Percentiles rank a stretch among this genome's conserved stretches.
Evolutionary conservation across 2,329 filamentous ascomycete species (phyloP).

Genomic region (Colletotrichum incanum): DNA sequence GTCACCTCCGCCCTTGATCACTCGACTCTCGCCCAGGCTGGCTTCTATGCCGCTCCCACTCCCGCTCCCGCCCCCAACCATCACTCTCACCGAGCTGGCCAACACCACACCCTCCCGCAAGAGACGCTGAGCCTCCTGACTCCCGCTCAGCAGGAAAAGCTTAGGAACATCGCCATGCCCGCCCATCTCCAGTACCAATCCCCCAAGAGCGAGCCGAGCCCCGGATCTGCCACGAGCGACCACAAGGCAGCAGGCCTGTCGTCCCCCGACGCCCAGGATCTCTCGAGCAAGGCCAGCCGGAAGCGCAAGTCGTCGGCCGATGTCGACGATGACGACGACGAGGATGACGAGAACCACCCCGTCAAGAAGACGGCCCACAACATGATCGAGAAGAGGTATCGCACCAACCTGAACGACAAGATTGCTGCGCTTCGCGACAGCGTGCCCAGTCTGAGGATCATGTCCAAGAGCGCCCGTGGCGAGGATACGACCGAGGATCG

Average conservation of each 20-base stretch:
- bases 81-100: constrained; percentile 45
- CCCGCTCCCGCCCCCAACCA: constrained; percentile 49
- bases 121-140: constrained; percentile 59
- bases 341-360: constrained; percentile 69
- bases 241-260: constrained; percentile 65
- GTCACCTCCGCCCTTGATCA: constrained; percentile 53
- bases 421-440: constrained; percentile 93
- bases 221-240: constrained; percentile 67
- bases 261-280: constrained; percentile 68
- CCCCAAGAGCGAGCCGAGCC: constrained; percentile 71
- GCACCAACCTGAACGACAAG: constrained; percentile 97
- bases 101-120: constrained; percentile 27
- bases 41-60: constrained; percentile 52
- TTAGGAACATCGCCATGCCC: constrained; percentile 77
- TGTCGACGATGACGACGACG: constrained; percentile 70
- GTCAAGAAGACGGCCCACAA: constrained; percentile 96
- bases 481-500: constrained; percentile 81
- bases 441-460: constrained; percentile 89
- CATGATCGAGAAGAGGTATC: constrained; percentile 97
- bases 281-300: constrained; percentile 64
- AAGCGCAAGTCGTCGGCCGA: constrained; percentile 81
- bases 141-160: constrained; percentile 72
- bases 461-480: constrained; percentile 79
- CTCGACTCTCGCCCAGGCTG: constrained; percentile 55
- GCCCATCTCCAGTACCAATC: constrained; percentile 73